Conservation (phyloP, 2,329 filamentous ascomycete species). For the Coleophoma eucalyptorum region DNA sequence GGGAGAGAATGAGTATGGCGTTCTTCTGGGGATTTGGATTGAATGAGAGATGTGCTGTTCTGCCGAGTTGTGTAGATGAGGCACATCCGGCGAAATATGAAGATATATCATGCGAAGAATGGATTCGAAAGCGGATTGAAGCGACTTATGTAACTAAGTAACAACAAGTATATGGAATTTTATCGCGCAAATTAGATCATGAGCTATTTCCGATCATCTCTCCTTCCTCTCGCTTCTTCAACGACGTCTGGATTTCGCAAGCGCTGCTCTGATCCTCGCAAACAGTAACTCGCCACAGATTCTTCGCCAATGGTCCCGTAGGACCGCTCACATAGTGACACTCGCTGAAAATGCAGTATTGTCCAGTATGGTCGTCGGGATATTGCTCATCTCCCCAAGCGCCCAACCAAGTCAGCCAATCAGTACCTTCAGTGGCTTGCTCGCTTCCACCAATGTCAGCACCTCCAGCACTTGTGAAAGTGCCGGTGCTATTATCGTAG, state of each 20-base stretch:
- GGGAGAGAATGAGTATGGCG: conserved; percentile 71
- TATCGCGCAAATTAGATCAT: no score
- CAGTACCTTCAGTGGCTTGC: conserved; percentile 4
- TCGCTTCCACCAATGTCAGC: conserved; percentile 6
- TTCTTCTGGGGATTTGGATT: conserved; percentile 74
- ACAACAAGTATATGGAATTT: not conserved
- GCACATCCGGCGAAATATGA: conserved; percentile 22
- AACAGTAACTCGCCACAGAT: conserved; percentile 15
- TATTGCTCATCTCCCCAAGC: conserved; percentile 22
- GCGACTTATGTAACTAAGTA: not conserved
- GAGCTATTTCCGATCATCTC: no score
- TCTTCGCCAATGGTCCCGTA: conserved; percentile 17
- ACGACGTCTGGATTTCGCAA: no score
- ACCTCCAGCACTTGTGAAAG: conserved; percentile 9
- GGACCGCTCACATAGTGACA: conserved; percentile 20
- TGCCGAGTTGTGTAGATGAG: conserved; percentile 7
- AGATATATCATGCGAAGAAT: not conserved
- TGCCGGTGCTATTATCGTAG: conserved; percentile 10
- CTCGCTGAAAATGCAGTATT: conserved; percentile 16
- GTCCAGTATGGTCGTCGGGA: conserved; percentile 4
- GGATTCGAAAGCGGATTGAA: not conserved
- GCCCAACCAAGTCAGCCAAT: conserved; percentile 18
- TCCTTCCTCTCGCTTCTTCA: no score
- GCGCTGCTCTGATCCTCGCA: conserved; percentile 8
- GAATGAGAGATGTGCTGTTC: not conserved